Conservation (phyloP, 495 filamentous ascomycete genomes). For the Penicillium turbatum region DNA sequence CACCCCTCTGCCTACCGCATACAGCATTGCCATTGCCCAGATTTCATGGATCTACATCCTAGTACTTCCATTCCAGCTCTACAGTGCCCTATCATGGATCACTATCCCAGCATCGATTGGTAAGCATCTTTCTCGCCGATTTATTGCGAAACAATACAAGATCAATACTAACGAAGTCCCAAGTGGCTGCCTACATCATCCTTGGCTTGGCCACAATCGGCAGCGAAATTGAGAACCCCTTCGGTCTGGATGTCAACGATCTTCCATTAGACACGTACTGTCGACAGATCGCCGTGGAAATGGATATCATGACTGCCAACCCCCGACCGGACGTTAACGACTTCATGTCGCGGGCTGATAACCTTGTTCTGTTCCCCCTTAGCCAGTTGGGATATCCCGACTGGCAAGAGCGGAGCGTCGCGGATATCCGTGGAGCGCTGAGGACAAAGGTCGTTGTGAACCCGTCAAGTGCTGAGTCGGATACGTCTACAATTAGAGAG, state of each 20-base stretch:
- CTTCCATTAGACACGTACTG: conserved; percentile 76
- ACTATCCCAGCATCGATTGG: conserved; percentile 81
- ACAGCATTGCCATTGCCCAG: conserved; percentile 79
- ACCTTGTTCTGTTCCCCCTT: conserved; percentile 65
- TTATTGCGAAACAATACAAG: neutral
- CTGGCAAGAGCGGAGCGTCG: conserved; percentile 59
- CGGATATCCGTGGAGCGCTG: conserved; percentile 55
- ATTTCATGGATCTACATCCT: conserved; percentile 87
- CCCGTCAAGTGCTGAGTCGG: conserved; percentile 17
- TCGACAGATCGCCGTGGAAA: conserved; percentile 62
- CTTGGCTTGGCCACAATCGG: conserved; percentile 84
- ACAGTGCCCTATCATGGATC: conserved; percentile 57
- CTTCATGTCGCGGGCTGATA: conserved; percentile 54
- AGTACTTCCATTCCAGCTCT: conserved; percentile 80
- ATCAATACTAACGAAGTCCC: neutral
- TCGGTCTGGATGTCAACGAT: conserved; percentile 84
- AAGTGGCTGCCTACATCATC: conserved; percentile 81
- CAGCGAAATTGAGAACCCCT: conserved; percentile 84
- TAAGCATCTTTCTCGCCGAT: conserved; percentile 20
- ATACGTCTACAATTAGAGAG: conserved; percentile 24
- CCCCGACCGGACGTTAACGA: conserved; percentile 53
- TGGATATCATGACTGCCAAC: conserved; percentile 65
- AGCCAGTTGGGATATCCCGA: conserved; percentile 51
- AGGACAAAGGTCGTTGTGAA: conserved; percentile 40
- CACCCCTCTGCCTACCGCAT: conserved; percentile 80